These are phyloP conservation scores for Ambrosia trifida DNA, from an alignment of 129 eudicot genomes.

Conservation along the genomic window DNA sequence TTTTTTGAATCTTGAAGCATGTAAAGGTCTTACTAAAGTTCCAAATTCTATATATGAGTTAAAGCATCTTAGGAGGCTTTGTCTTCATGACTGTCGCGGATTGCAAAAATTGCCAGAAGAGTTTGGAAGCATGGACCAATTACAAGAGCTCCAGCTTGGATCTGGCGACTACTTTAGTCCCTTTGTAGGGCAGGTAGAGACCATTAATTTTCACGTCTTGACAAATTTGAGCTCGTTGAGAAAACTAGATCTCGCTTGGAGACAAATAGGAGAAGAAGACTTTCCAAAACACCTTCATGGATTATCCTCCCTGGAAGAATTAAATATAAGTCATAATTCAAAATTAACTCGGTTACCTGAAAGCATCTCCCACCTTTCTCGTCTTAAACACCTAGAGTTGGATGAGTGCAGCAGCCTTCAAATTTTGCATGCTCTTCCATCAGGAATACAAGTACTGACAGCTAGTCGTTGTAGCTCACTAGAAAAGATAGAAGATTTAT, in stretches of 20 bases:
- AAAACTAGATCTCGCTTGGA: background rate
- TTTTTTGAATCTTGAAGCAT: slow-evolving; percentile 2
- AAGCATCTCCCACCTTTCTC: slow-evolving; percentile 10
- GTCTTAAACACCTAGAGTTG: slow-evolving; percentile 2
- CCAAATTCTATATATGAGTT: slow-evolving; percentile 19
- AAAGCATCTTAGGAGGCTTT: slow-evolving; percentile 1
- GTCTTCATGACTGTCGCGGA: background rate
- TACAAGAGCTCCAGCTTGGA: slow-evolving; percentile 8
- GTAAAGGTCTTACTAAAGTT: background rate
- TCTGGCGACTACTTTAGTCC: too few relatives aligned
- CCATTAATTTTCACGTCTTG: background rate
- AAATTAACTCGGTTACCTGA: background rate
- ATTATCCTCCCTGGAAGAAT: background rate
- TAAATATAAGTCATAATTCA: background rate
- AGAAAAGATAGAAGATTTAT: slow-evolving; percentile 13
- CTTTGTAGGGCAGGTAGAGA: background rate
- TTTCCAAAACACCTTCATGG: slow-evolving; percentile 5
- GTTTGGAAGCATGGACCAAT: slow-evolving; percentile 2
- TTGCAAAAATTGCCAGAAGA: slow-evolving; percentile 8
- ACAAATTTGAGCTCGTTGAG: slow-evolving; percentile 6
- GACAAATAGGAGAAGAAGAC: background rate
- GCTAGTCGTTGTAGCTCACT: slow-evolving; percentile 7
- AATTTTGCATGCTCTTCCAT: background rate
- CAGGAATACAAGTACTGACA: slow-evolving; percentile 1
- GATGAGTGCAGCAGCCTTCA: background rate